phyloP scores from a whole-genome alignment of 225 moss, liverwort and hornwort species.

The Polytrichum formosum region DNA sequence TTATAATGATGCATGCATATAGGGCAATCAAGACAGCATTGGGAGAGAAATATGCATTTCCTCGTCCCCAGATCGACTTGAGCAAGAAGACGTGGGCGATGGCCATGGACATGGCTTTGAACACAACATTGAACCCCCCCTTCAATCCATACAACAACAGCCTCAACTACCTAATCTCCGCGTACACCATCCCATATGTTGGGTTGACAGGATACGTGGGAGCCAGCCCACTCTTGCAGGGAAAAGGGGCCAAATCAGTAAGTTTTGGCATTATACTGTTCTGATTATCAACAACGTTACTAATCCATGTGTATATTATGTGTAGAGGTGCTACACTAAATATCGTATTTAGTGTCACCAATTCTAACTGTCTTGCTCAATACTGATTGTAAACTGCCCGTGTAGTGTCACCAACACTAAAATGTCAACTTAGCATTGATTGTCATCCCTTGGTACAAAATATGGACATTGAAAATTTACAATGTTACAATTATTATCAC shows the following conservation, averaged over 20 bases:
- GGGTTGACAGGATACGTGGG: constrained; percentile 80
- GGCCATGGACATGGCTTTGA: constrained; percentile 41
- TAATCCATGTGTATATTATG: no score
- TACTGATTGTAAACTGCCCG: no score
- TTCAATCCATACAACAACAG: constrained; percentile 57
- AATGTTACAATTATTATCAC: no score
- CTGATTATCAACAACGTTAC: no score
- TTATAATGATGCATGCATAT: background rate
- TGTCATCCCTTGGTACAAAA: no score
- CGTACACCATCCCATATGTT: constrained; percentile 73
- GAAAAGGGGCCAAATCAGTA: constrained; percentile 40
- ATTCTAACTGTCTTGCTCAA: no score
- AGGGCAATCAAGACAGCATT: constrained; percentile 47
- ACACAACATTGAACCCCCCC: constrained; percentile 45
- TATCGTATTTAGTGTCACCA: no score
- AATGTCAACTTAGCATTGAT: no score
- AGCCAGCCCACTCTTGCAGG: constrained; percentile 24
- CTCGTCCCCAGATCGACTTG: constrained; percentile 52
- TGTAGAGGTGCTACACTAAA: no score
- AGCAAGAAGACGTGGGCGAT: constrained; percentile 49
- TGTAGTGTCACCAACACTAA: no score
- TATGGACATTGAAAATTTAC: no score
- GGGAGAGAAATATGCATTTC: constrained; percentile 43
- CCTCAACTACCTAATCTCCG: constrained; percentile 63
- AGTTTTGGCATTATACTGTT: no score